Conservation (phyloP, 2,329 filamentous ascomycete genomes). For the Ilyonectria mors-panacis region DNA sequence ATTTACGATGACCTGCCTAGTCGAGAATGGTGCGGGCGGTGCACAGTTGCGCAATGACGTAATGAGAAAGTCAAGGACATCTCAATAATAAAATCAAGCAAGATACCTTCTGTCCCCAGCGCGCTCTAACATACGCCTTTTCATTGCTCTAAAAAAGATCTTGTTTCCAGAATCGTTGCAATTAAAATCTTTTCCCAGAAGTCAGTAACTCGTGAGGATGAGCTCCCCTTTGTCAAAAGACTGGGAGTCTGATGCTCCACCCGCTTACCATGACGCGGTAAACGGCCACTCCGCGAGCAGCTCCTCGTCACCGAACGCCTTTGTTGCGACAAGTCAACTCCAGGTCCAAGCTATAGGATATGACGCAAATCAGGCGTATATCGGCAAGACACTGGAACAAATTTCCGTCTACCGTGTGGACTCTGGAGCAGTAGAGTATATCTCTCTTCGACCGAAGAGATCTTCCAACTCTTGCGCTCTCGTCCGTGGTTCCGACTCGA, state of each 20-base stretch:
- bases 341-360: slow-evolving; percentile 18
- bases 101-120: too few species aligned
- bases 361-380: slow-evolving; percentile 3
- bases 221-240: neutral
- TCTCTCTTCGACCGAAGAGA: slow-evolving; percentile 38
- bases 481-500: slow-evolving; percentile 30
- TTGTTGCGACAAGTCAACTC: slow-evolving; percentile 3
- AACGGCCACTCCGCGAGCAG: neutral
- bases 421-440: slow-evolving; percentile 27
- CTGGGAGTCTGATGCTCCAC: slow-evolving; percentile 2
- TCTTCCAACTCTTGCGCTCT: slow-evolving; percentile 44
- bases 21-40: too few species aligned
- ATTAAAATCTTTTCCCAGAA: neutral
- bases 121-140: too few species aligned
- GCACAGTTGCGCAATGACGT: too few species aligned
- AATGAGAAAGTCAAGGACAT: too few species aligned
- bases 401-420: slow-evolving; percentile 13
- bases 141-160: neutral
- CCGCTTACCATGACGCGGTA: neutral
- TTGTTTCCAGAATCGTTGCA: too few species aligned
- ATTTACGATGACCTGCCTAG: neutral
- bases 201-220: neutral
- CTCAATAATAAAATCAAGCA: too few species aligned
- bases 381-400: slow-evolving; percentile 12
- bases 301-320: neutral